These are phyloP conservation scores for Oryza rufipogon DNA, from an alignment of 176 grass and related monocot genomes.

Conservation along the genomic window DNA sequence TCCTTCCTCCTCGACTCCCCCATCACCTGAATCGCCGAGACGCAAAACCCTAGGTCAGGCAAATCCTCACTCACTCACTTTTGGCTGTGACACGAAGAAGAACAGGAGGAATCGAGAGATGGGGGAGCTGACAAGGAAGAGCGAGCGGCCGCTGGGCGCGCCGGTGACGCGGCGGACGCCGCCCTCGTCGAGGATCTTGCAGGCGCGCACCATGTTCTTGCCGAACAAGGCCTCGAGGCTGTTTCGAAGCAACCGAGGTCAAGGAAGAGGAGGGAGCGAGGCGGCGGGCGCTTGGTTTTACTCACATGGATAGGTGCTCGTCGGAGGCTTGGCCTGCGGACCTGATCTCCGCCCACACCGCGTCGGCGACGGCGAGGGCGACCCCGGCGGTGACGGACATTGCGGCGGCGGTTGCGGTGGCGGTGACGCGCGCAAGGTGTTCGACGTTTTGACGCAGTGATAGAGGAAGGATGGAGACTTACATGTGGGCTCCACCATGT, in stretches of 20 bases:
- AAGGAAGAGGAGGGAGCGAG: background rate
- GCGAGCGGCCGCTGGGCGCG: conserved; percentile 68
- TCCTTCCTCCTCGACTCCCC: conserved; percentile 96
- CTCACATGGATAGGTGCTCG: conserved; percentile 84
- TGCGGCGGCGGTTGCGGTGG: background rate
- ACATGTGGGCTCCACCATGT: conserved; percentile 20
- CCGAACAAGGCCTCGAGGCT: conserved; percentile 87
- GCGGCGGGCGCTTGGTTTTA: conserved; percentile 16
- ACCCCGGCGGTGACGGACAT: conserved; percentile 40
- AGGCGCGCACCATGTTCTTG: conserved; percentile 89
- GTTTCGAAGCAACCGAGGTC: conserved; percentile 14
- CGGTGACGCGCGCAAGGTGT: conserved; percentile 27
- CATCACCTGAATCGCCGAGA: conserved; percentile 53
- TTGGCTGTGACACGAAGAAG: background rate
- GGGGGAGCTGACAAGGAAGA: conserved; percentile 68
- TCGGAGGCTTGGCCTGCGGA: conserved; percentile 56
- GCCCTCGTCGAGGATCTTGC: conserved; percentile 85
- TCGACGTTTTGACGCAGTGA: conserved; percentile 45
- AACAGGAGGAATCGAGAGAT: background rate
- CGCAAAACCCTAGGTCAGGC: background rate
- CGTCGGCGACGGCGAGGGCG: conserved; percentile 53
- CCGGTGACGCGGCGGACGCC: conserved; percentile 72
- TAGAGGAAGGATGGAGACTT: background rate
- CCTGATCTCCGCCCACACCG: conserved; percentile 77
- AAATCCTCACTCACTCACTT: background rate